Evolutionary conservation across 2,329 filamentous ascomycete genomes (phyloP).

Genomic region (Paracorniculantispora psalliotae): DNA sequence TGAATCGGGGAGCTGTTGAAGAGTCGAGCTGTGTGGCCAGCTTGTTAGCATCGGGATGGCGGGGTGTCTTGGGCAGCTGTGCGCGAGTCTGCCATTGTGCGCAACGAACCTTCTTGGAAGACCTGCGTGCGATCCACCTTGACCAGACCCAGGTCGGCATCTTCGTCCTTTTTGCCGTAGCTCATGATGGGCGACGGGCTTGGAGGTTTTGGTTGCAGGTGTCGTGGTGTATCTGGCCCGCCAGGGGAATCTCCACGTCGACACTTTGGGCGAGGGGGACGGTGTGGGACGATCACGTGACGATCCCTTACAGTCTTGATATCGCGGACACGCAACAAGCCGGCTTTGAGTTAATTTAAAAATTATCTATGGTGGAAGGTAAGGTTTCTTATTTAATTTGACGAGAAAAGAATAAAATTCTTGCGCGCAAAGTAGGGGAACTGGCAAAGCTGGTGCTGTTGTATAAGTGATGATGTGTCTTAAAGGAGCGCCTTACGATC

Average conservation of each 20-base stretch:
- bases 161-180: constrained; percentile 99
- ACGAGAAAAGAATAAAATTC: no score
- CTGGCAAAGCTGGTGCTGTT: background rate
- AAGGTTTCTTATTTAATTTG: no score
- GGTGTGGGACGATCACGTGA: constrained; percentile 31
- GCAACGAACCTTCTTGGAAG: constrained; percentile 85
- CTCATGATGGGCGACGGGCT: constrained; percentile 63
- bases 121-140: constrained; percentile 97
- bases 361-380: background rate
- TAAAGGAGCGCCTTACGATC: background rate
- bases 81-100: constrained; percentile 19
- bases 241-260: constrained; percentile 36
- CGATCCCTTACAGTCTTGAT: no score
- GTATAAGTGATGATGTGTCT: background rate
- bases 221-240: constrained; percentile 29
- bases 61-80: constrained; percentile 17
- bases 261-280: constrained; percentile 29
- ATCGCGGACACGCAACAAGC: background rate
- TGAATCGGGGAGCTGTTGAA: constrained; percentile 98
- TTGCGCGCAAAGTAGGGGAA: no score
- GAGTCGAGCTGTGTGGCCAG: constrained; percentile 65
- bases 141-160: constrained; percentile 87
- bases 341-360: background rate
- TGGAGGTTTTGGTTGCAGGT: constrained; percentile 28
- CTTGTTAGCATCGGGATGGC: constrained; percentile 32